Conservation (phyloP, 2,329 filamentous ascomycete species). For the Pseudodiploospora longispora region DNA sequence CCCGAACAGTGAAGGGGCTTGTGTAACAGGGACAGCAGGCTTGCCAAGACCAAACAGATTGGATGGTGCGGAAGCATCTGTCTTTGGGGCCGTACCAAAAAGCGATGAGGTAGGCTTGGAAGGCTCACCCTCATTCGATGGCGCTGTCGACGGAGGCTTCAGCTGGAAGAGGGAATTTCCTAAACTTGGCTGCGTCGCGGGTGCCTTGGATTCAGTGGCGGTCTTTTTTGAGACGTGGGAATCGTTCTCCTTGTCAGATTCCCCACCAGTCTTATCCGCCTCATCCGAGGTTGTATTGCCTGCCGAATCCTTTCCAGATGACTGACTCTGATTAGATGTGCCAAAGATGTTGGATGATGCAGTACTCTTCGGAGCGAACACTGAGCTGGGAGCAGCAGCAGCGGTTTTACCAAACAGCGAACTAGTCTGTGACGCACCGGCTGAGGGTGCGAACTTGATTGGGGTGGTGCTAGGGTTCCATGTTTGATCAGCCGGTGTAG, state of each 20-base stretch:
- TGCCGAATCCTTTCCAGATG: constrained; percentile 19
- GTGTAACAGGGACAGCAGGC: constrained; percentile 16
- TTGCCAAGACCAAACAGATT: constrained; percentile 28
- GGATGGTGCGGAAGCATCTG: constrained; percentile 18
- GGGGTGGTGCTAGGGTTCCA: constrained; percentile 40
- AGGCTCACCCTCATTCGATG: constrained; percentile 18
- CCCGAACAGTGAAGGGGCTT: constrained; percentile 27
- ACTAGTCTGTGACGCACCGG: constrained; percentile 19
- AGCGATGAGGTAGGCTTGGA: constrained; percentile 16
- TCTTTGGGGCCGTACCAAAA: constrained; percentile 17
- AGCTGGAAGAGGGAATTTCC: constrained; percentile 23
- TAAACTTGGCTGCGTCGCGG: constrained; percentile 20
- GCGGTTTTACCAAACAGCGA: constrained; percentile 24
- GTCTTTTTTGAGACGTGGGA: constrained; percentile 26
- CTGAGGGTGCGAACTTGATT: constrained; percentile 43
- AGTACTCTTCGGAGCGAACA: constrained; percentile 30
- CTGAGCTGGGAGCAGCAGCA: constrained; percentile 21
- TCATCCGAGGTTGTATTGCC: constrained; percentile 16
- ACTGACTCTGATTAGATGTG: constrained; percentile 22
- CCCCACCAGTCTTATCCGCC: constrained; percentile 25
- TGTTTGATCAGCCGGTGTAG: constrained; percentile 29
- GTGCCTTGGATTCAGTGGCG: constrained; percentile 19
- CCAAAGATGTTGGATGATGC: constrained; percentile 28
- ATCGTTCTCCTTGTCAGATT: constrained; percentile 39
- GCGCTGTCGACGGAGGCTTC: constrained; percentile 22